Evolutionary conservation across 176 grass and related monocot genomes (phyloP).

Genomic region (Melocanna baccifera): DNA sequence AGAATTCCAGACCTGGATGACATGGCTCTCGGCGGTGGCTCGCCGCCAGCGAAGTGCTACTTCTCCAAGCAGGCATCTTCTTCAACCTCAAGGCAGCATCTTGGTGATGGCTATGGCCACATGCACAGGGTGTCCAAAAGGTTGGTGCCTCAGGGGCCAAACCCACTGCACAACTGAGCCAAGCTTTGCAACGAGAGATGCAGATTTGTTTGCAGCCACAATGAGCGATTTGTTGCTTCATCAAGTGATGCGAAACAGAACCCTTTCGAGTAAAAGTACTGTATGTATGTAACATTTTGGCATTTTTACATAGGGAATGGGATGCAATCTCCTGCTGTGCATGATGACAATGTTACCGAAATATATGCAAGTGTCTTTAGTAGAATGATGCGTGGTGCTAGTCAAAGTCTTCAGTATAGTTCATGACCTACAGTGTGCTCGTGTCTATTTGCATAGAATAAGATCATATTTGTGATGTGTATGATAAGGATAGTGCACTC

Average conservation of each 20-base stretch:
- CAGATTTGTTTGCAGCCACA: not conserved
- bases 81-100: not conserved
- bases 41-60: not conserved
- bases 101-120: not conserved
- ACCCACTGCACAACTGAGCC: conserved; percentile 80
- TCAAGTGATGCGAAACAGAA: not conserved
- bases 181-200: not conserved
- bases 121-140: conserved; percentile 55
- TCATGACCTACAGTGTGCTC: not conserved
- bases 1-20: conserved; percentile 2
- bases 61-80: not conserved
- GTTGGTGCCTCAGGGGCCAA: conserved; percentile 72
- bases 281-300: not conserved
- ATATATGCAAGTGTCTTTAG: not conserved
- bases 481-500: conserved; percentile 4
- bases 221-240: conserved; percentile 5
- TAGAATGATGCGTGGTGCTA: not conserved
- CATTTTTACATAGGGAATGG: not conserved
- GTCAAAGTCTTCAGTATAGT: conserved; percentile 18
- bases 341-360: not conserved
- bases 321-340: not conserved
- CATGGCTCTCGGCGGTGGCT: not conserved
- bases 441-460: conserved; percentile 39
- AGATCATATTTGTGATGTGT: conserved; percentile 20
- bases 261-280: not conserved